Conservation (phyloP, 768 basidiomycete genomes). For the Collybia mongolica region DNA sequence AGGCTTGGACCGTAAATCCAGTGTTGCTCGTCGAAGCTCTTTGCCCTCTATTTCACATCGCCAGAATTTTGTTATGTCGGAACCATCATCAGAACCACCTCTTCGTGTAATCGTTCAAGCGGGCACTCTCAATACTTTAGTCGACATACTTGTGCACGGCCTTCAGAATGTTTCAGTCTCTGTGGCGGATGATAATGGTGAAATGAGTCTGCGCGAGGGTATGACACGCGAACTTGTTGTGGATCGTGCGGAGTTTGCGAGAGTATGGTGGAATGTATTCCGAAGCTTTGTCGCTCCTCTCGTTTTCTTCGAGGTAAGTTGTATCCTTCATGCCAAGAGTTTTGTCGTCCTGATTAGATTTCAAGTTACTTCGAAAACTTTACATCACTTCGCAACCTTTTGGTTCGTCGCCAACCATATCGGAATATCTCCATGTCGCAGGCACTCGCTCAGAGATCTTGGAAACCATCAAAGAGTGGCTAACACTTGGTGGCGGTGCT, state of each 20-base stretch:
- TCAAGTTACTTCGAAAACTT: conserved; percentile 73
- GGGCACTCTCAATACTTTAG: conserved; percentile 72
- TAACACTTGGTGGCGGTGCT: conserved; percentile 69
- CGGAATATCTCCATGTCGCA: conserved; percentile 49
- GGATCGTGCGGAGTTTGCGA: conserved; percentile 70
- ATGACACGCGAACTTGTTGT: conserved; percentile 72
- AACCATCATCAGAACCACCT: conserved; percentile 67
- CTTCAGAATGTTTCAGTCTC: conserved; percentile 75
- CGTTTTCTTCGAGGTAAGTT: conserved; percentile 79
- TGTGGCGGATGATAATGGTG: conserved; percentile 84
- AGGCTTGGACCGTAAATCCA: conserved; percentile 74
- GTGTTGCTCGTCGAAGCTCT: conserved; percentile 71
- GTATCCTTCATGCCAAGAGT: background rate
- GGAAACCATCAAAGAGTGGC: conserved; percentile 69
- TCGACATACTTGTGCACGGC: conserved; percentile 76
- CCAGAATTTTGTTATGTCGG: conserved; percentile 54
- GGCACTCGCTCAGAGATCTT: conserved; percentile 61
- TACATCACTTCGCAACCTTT: conserved; percentile 54
- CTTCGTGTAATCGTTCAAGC: conserved; percentile 77
- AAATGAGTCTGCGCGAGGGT: conserved; percentile 74
- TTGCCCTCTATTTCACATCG: conserved; percentile 73
- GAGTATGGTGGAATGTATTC: conserved; percentile 83
- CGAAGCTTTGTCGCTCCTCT: conserved; percentile 79
- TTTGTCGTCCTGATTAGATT: conserved; percentile 1
- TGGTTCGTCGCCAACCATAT: conserved; percentile 37